A percentile compares a stretch with the other conserved stretches of the same genome.
phyloP scores from a whole-genome alignment of 208 protist genomes.

The Acanthamoeba divionensis region DNA sequence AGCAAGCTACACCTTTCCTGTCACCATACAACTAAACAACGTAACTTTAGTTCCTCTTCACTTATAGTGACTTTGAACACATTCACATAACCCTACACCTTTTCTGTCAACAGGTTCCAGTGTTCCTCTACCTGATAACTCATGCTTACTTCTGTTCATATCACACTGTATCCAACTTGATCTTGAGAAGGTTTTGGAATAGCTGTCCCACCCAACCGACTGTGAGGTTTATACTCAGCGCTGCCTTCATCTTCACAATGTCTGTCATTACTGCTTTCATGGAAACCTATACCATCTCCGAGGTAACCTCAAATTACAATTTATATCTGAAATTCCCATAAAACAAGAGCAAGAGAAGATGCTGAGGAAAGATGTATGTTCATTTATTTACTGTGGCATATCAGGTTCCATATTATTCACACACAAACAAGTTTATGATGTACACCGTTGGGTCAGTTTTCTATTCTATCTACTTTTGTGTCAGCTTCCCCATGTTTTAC shows the following conservation, averaged over 20 bases:
- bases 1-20: slow-evolving; percentile 68
- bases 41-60: neutral
- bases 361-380: neutral
- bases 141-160: slow-evolving; percentile 77
- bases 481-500: slow-evolving; percentile 78
- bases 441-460: slow-evolving; percentile 73
- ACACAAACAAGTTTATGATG: slow-evolving; percentile 68
- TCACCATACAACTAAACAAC: slow-evolving; percentile 62
- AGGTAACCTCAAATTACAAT: slow-evolving; percentile 25
- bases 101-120: slow-evolving; percentile 60
- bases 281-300: slow-evolving; percentile 74
- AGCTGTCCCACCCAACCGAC: neutral
- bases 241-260: slow-evolving; percentile 61
- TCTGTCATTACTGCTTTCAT: slow-evolving; percentile 76
- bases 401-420: slow-evolving; percentile 73
- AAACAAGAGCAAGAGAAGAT: neutral
- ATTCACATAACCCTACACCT: neutral
- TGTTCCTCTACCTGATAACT: slow-evolving; percentile 69
- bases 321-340: neutral
- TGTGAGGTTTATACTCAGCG: slow-evolving; percentile 37
- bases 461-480: slow-evolving; percentile 77
- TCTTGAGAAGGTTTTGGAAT: slow-evolving; percentile 68
- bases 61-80: neutral
- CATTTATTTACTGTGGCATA: slow-evolving; percentile 42
- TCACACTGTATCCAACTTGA: slow-evolving; percentile 70